Evolutionary conservation across 805 yeast genomes (phyloP).

Genomic region (Cyberlindnera maritima): DNA sequence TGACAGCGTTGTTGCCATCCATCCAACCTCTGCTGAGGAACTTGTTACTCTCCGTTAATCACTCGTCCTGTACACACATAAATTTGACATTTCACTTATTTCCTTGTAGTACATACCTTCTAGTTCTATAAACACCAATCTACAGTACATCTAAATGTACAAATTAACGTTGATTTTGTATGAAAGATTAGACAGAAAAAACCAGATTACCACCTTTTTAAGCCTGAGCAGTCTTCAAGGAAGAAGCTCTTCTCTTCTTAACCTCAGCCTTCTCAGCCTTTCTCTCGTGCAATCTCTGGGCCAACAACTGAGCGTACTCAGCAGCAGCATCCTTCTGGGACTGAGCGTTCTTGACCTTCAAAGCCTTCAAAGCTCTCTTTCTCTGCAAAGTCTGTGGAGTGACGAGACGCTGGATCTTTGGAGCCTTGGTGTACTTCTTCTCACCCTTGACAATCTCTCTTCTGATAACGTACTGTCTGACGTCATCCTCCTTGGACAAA

Average conservation of each 20-base stretch:
- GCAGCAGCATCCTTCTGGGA: constrained; percentile 99
- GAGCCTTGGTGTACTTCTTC: constrained; percentile 99
- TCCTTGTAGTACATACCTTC: too few species aligned
- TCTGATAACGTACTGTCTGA: constrained; percentile 86
- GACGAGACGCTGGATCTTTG: constrained; percentile 98
- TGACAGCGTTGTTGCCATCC: constrained; percentile 95
- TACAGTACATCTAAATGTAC: not conserved
- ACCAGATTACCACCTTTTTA: constrained; percentile 5
- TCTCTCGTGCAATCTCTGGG: constrained; percentile 97
- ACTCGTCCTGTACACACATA: not conserved
- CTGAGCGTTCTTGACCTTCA: constrained; percentile 95
- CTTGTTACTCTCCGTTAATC: constrained; percentile 62
- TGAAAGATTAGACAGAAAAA: not conserved
- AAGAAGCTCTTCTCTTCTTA: constrained; percentile 99
- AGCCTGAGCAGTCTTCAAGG: constrained; percentile 74
- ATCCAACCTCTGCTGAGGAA: constrained; percentile 98
- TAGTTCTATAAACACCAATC: too few species aligned
- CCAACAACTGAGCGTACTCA: constrained; percentile 98
- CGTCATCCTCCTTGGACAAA: constrained; percentile 74
- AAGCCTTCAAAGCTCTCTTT: constrained; percentile 94
- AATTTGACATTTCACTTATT: too few species aligned
- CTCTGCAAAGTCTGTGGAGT: constrained; percentile 99
- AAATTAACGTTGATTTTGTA: constrained; percentile 14
- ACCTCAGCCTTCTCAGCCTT: constrained; percentile 98
- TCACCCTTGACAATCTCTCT: constrained; percentile 98